Evolutionary conservation across 2,329 filamentous ascomycete genomes (phyloP).

Genomic region (Hypoxylon sp.): DNA sequence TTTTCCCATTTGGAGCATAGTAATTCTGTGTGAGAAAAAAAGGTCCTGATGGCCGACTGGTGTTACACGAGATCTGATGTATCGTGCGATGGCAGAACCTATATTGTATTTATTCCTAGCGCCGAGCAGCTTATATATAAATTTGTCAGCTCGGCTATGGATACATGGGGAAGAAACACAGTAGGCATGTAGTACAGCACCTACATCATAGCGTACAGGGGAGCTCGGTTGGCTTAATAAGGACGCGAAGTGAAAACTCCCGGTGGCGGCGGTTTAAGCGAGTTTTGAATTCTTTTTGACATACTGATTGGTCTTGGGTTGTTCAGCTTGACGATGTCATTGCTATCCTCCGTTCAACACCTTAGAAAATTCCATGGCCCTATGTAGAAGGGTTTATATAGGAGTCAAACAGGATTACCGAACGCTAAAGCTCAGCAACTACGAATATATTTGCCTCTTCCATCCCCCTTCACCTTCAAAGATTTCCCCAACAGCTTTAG

Average conservation of each 20-base stretch:
- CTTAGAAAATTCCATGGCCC: not conserved
- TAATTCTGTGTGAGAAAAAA: too few relatives aligned
- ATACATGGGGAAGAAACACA: not conserved
- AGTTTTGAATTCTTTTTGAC: not conserved
- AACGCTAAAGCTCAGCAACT: not conserved
- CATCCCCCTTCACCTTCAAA: conserved; percentile 59
- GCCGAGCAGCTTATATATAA: too few relatives aligned
- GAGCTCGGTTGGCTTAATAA: not conserved
- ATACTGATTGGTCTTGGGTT: too few relatives aligned
- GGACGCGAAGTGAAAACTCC: not conserved
- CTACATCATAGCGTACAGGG: not conserved
- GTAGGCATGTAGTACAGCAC: not conserved
- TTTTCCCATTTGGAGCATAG: not conserved
- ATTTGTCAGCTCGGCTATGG: not conserved
- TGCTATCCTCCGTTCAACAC: too few relatives aligned
- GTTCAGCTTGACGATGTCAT: too few relatives aligned
- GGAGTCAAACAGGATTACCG: too few relatives aligned
- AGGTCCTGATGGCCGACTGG: not conserved
- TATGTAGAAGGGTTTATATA: not conserved
- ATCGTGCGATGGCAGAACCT: not conserved
- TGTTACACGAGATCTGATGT: not conserved
- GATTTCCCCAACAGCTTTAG: conserved; percentile 57
- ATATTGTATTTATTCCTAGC: not conserved
- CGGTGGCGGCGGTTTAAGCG: not conserved
- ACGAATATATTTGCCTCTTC: conserved; percentile 29